These are phyloP conservation scores for Coniella vitis DNA, from an alignment of 2,329 filamentous ascomycete species.

Conservation along the genomic window DNA sequence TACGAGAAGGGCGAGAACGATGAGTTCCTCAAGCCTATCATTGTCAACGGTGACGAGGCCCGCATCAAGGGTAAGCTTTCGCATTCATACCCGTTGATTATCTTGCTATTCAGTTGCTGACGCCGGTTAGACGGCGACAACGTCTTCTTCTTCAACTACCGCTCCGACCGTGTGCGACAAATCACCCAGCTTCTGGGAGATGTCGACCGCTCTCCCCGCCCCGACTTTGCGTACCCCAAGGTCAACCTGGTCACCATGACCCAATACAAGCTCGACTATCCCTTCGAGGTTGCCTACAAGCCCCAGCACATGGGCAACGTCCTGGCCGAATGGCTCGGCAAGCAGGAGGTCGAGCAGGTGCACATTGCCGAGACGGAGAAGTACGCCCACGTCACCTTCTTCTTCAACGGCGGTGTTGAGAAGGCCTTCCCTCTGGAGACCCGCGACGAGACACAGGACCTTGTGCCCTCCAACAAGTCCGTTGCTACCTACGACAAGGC, in stretches of 20 bases:
- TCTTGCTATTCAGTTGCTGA: constrained; percentile 4
- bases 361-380: constrained; percentile 99
- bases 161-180: constrained; percentile 93
- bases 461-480: constrained; percentile 79
- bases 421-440: constrained; percentile 90
- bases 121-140: constrained; percentile 68
- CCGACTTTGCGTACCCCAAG: constrained; percentile 91
- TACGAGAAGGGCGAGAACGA: constrained; percentile 88
- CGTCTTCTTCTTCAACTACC: constrained; percentile 99
- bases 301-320: constrained; percentile 97
- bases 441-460: constrained; percentile 71
- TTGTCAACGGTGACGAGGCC: constrained; percentile 78
- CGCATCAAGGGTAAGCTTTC: constrained; percentile 67
- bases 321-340: constrained; percentile 91
- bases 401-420: constrained; percentile 98
- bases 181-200: constrained; percentile 90
- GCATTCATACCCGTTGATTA: no score
- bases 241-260: constrained; percentile 96
- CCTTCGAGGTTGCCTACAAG: constrained; percentile 85
- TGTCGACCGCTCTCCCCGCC: constrained; percentile 81
- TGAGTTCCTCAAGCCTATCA: constrained; percentile 97
- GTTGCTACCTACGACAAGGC: constrained; percentile 93
- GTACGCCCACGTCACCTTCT: constrained; percentile 99
- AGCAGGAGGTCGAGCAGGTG: constrained; percentile 84
- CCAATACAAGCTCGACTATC: constrained; percentile 92